Conservation (phyloP, 768 basidiomycete species). For the Leccinum imitatum region DNA sequence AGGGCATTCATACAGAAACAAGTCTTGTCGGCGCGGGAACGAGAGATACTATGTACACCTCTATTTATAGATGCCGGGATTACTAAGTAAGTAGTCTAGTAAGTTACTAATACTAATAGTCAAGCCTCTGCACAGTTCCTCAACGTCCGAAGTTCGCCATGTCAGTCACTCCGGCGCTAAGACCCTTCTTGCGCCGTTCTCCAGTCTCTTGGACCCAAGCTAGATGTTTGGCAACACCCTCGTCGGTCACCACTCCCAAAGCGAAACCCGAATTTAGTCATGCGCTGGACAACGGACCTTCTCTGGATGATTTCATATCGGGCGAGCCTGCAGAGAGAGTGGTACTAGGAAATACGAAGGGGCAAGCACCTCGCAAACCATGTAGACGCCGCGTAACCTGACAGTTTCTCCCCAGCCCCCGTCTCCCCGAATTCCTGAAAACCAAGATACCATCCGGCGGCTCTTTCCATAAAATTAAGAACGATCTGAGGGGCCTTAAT, state of each 20-base stretch:
- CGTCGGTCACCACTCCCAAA: conserved; percentile 29
- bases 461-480: conserved; percentile 92
- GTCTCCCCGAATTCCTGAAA: conserved; percentile 85
- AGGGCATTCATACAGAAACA: conserved; percentile 68
- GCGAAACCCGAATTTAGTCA: conserved; percentile 47
- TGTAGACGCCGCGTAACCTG: not conserved
- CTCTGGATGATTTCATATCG: conserved; percentile 80
- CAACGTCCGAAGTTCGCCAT: conserved; percentile 4
- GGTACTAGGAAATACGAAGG: conserved; percentile 67
- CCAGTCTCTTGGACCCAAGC: conserved; percentile 19
- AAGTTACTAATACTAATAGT: too few species aligned
- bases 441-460: conserved; percentile 87
- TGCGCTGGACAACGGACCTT: conserved; percentile 62
- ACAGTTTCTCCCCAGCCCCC: conserved; percentile 51
- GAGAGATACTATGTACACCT: not conserved
- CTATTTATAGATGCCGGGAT: conserved; percentile 1
- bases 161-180: conserved; percentile 11
- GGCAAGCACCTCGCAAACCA: conserved; percentile 42
- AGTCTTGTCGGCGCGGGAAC: conserved; percentile 4
- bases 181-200: conserved; percentile 14
- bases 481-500: conserved; percentile 86
- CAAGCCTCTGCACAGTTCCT: not conserved
- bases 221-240: conserved; percentile 50
- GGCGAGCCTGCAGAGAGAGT: conserved; percentile 55
- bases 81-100: conserved; percentile 13